Conservation (phyloP, 2,329 filamentous ascomycete genomes). For the Aspergillus oerlinghausenensis region DNA sequence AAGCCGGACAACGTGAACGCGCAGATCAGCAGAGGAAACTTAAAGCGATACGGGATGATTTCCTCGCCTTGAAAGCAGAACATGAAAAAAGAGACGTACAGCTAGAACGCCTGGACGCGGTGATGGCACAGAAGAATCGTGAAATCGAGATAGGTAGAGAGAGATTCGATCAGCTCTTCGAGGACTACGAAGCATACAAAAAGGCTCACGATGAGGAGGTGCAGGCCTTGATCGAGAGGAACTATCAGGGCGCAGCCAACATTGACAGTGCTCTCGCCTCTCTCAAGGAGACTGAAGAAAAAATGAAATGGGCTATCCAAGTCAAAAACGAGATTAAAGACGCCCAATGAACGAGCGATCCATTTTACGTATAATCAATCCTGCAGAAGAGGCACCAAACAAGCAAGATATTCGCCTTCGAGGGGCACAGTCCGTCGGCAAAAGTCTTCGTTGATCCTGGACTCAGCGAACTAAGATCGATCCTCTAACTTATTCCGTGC, state of each 20-base stretch:
- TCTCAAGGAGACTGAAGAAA: constrained; percentile 38
- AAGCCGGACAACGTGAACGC: constrained; percentile 37
- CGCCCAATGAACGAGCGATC: constrained; percentile 16
- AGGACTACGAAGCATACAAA: constrained; percentile 41
- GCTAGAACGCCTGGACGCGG: constrained; percentile 39
- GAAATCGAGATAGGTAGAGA: constrained; percentile 39
- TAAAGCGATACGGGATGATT: constrained; percentile 33
- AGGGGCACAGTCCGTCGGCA: neutral
- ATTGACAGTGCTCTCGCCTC: constrained; percentile 37
- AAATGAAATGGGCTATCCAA: constrained; percentile 48
- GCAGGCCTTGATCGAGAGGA: constrained; percentile 27
- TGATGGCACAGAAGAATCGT: constrained; percentile 44
- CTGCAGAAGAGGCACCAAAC: neutral
- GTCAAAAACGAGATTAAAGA: constrained; percentile 33
- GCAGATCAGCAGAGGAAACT: constrained; percentile 37
- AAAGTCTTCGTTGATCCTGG: neutral
- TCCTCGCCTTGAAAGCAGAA: constrained; percentile 30
- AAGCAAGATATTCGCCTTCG: neutral
- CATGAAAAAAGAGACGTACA: constrained; percentile 35
- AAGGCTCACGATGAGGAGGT: constrained; percentile 38
- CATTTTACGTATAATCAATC: neutral
- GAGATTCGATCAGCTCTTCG: constrained; percentile 36
- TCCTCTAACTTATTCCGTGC: neutral
- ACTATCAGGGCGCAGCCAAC: constrained; percentile 24
- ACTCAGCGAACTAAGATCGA: neutral